These are phyloP conservation scores for Micractinium sp. DNA, from an alignment of 139 green algal species.

Conservation along the genomic window DNA sequence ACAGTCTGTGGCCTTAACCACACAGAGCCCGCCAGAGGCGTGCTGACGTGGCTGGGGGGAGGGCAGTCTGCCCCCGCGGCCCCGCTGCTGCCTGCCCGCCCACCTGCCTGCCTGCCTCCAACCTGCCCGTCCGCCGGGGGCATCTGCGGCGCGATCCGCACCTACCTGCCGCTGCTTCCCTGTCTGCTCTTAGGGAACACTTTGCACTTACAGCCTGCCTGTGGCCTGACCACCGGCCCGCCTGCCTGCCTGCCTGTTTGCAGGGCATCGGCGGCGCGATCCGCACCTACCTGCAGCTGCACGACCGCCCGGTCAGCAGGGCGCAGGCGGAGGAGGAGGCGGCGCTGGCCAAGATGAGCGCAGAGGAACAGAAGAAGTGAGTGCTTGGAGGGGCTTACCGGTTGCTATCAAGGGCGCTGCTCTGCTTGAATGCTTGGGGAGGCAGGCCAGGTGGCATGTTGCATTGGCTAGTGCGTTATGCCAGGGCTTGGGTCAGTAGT, in stretches of 20 bases:
- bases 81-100: too few relatives aligned
- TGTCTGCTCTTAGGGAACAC: too few relatives aligned
- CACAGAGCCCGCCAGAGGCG: not conserved
- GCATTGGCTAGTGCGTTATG: too few relatives aligned
- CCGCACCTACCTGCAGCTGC: constrained; percentile 74
- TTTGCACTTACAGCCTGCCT: too few relatives aligned
- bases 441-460: too few relatives aligned
- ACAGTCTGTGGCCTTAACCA: too few relatives aligned
- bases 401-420: not conserved
- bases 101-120: not conserved
- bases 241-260: not conserved
- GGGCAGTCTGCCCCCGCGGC: too few relatives aligned
- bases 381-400: not conserved
- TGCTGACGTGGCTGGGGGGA: too few relatives aligned
- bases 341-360: constrained; percentile 66
- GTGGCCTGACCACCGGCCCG: not conserved
- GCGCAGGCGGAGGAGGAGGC: constrained; percentile 62
- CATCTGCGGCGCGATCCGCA: constrained; percentile 71
- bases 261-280: constrained; percentile 81
- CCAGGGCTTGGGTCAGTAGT: too few relatives aligned
- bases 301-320: constrained; percentile 55
- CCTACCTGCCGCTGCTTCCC: constrained; percentile 81
- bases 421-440: not conserved
- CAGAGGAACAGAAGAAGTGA: constrained; percentile 77
- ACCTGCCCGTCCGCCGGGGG: constrained; percentile 52